A percentile compares a stretch with the other conserved stretches of the same genome.
These are phyloP conservation scores for Patellifolia procumbens DNA, from an alignment of 179 eudicot species.

Conservation along the genomic window DNA sequence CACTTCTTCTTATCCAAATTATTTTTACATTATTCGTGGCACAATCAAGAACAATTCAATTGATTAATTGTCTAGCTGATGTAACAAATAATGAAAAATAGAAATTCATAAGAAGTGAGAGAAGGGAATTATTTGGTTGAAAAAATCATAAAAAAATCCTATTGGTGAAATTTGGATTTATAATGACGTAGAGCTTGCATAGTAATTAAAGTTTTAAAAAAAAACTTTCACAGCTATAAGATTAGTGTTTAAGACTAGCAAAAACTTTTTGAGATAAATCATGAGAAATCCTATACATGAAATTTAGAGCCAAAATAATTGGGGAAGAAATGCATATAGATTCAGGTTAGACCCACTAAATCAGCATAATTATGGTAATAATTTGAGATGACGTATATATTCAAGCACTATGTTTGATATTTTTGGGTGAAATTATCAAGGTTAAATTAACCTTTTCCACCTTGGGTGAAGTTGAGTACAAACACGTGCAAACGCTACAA, in stretches of 20 bases:
- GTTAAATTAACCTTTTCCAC: neutral
- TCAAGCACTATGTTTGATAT: constrained; percentile 4
- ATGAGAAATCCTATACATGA: constrained; percentile 12
- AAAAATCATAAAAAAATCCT: too few species aligned
- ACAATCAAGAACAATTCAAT: too few species aligned
- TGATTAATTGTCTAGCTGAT: too few species aligned
- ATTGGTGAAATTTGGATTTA: neutral
- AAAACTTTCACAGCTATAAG: neutral
- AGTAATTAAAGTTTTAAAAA: neutral
- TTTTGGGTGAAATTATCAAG: neutral
- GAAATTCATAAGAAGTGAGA: too few species aligned
- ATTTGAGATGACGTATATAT: neutral
- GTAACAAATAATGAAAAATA: too few species aligned
- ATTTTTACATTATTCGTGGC: too few species aligned
- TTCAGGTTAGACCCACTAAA: constrained; percentile 8
- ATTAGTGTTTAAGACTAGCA: neutral
- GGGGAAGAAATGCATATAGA: constrained; percentile 6
- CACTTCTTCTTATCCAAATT: too few species aligned
- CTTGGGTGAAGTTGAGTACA: constrained; percentile 6
- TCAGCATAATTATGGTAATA: constrained; percentile 1
- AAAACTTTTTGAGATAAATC: constrained; percentile 6
- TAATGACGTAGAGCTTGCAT: neutral
- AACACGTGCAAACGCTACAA: constrained; percentile 22
- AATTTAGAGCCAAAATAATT: constrained; percentile 18
- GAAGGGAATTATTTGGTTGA: too few species aligned